Evolutionary conservation across 2,329 filamentous ascomycete species (phyloP).

Genomic region (Boeremia exigua): DNA sequence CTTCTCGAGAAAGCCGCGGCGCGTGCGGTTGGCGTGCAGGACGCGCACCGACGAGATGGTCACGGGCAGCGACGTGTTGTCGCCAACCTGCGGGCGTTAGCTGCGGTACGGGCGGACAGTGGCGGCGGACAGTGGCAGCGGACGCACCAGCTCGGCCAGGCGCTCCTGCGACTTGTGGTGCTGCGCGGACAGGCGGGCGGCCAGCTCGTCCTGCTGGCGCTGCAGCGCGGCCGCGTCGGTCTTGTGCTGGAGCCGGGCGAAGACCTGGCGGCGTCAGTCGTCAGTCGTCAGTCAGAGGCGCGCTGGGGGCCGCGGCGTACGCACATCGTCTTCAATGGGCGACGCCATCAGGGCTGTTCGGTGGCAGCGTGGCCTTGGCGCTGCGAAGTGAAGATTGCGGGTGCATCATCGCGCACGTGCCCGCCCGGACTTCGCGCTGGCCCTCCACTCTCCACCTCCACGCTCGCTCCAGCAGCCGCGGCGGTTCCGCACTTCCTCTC

Average conservation of each 20-base stretch:
- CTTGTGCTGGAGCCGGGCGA: constrained; percentile 64
- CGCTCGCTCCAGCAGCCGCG: no score
- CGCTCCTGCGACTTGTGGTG: constrained; percentile 68
- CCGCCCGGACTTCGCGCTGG: neutral
- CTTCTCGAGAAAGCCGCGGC: constrained; percentile 80
- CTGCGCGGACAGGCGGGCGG: constrained; percentile 63
- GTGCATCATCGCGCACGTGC: constrained; percentile 11
- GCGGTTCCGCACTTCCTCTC: no score
- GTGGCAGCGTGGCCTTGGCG: constrained; percentile 31
- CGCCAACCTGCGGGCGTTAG: constrained; percentile 64
- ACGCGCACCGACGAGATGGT: constrained; percentile 86
- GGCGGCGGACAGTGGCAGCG: neutral
- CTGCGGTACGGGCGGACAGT: neutral
- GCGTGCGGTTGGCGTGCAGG: constrained; percentile 82
- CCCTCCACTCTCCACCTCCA: neutral
- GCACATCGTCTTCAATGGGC: constrained; percentile 55
- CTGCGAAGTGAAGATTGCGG: constrained; percentile 5
- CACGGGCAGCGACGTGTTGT: constrained; percentile 86
- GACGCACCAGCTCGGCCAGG: constrained; percentile 68
- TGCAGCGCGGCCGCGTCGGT: constrained; percentile 65
- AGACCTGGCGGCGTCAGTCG: constrained; percentile 56
- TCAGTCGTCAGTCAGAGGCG: no score
- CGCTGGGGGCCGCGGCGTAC: constrained; percentile 7
- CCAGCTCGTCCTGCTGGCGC: constrained; percentile 65
- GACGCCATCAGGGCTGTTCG: constrained; percentile 50